Percentiles rank a stretch among this genome's conserved stretches.
phyloP scores from a whole-genome alignment of 306 rosid species.

The Gleditsia sinensis region DNA sequence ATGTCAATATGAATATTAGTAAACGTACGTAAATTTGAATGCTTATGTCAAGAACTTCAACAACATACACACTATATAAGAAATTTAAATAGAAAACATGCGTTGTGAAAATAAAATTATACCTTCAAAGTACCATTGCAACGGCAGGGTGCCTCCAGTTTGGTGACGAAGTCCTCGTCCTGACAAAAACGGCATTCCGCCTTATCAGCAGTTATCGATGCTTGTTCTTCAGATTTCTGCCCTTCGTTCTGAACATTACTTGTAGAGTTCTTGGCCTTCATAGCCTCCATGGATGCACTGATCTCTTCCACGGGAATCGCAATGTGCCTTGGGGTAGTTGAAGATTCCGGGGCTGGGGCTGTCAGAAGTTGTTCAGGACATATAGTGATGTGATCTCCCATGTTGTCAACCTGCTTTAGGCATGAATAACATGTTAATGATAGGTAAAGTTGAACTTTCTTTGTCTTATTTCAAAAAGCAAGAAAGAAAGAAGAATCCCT shows the following conservation, averaged over 20 bases:
- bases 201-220: background rate
- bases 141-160: slow-evolving; percentile 29
- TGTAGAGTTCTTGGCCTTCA: no score
- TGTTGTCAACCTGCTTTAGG: background rate
- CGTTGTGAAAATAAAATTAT: no score
- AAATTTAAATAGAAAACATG: no score
- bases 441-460: background rate
- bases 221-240: background rate
- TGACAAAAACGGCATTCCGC: slow-evolving; percentile 37
- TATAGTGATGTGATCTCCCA: background rate
- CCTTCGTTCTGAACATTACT: background rate
- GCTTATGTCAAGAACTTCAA: no score
- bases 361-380: background rate
- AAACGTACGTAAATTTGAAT: no score
- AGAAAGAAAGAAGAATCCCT: background rate
- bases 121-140: slow-evolving; percentile 39
- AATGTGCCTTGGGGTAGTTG: background rate
- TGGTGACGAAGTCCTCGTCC: slow-evolving; percentile 3
- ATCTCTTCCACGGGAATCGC: background rate
- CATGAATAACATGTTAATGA: background rate
- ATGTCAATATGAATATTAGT: no score
- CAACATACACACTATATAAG: no score
- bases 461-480: background rate
- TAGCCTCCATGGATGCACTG: background rate
- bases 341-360: background rate